Evolutionary conservation across 2,329 filamentous ascomycete genomes (phyloP).

Genomic region (Fusarium citri): DNA sequence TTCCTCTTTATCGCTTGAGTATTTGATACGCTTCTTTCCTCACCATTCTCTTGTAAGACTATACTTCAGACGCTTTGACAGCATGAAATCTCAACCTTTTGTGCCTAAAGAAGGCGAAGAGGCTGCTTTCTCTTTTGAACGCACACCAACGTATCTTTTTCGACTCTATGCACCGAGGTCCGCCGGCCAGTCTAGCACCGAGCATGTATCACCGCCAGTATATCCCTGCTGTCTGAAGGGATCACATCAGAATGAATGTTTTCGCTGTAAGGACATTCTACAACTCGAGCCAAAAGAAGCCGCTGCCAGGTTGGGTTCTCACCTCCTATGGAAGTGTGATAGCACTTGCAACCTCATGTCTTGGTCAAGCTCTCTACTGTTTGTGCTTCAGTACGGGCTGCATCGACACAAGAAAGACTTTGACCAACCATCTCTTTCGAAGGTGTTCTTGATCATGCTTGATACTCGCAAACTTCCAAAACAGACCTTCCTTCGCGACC

Average conservation of each 20-base stretch:
- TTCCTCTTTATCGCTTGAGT: no score
- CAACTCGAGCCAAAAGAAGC: neutral
- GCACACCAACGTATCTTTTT: neutral
- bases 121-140: fast-evolving
- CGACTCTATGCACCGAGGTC: neutral
- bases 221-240: no score
- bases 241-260: no score
- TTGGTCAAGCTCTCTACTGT: neutral
- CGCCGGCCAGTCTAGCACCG: fast-evolving
- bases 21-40: no score
- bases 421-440: fast-evolving
- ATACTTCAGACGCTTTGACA: no score
- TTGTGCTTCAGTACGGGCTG: neutral
- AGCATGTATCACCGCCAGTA: neutral
- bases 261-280: neutral
- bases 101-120: fast-evolving
- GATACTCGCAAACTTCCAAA: neutral
- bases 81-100: no score
- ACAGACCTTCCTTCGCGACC: neutral
- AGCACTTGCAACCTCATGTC: neutral
- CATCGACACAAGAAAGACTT: fast-evolving
- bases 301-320: fast-evolving
- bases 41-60: no score
- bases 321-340: fast-evolving
- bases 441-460: neutral